Conservation (phyloP, 805 yeast genomes). For the Vanderwaltozyma tropicalis region DNA sequence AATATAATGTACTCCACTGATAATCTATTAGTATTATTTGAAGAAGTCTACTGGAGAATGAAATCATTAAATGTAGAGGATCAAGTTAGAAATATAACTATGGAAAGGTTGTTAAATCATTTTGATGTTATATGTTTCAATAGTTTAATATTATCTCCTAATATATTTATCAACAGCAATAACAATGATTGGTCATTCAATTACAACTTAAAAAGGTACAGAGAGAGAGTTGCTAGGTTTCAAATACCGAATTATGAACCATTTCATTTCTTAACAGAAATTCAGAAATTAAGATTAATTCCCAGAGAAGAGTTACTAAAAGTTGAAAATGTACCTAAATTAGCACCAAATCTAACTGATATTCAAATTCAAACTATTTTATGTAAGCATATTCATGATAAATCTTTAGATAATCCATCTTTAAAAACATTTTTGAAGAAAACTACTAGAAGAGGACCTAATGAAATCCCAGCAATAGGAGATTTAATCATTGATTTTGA, state of each 20-base stretch:
- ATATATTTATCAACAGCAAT: neutral
- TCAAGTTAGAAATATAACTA: neutral
- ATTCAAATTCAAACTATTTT: neutral
- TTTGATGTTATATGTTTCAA: slow-evolving; percentile 1
- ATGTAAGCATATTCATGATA: neutral
- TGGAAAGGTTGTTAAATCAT: neutral
- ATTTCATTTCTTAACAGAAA: neutral
- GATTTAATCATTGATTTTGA: neutral
- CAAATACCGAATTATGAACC: neutral
- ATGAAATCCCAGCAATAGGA: neutral
- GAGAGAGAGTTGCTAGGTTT: neutral
- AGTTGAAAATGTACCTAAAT: neutral
- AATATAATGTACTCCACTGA: neutral
- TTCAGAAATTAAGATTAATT: neutral
- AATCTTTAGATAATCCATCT: neutral
- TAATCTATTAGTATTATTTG: neutral
- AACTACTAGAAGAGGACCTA: neutral
- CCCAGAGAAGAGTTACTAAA: neutral
- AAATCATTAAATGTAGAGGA: neutral
- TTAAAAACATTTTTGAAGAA: neutral
- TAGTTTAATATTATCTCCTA: neutral
- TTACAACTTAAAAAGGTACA: neutral
- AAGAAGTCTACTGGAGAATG: slow-evolving; percentile 2
- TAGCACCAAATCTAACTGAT: neutral
- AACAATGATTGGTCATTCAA: neutral